Evolutionary conservation across 208 protist species (phyloP), one percentile per base, ranked within the genome.

Genomic region (Porcisia hertigi): DNA sequence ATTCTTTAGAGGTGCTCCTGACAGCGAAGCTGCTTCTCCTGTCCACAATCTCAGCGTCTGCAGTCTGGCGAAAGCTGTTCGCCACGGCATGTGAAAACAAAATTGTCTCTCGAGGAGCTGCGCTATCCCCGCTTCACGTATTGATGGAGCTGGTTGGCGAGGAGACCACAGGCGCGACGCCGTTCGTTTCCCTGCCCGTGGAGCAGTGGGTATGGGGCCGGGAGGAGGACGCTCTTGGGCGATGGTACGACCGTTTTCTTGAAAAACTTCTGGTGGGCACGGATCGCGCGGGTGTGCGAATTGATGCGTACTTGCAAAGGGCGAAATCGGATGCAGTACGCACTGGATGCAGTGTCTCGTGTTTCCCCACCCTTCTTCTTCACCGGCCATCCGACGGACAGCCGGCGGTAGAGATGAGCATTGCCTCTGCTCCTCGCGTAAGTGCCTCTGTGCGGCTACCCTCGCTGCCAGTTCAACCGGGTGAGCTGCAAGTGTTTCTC

Each of bases 241-340:
- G 72, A 65, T 93, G 89, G 89, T 91, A 89, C 54, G 89, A 93
- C 57, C 62, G 47, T 12, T 65, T 71, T 64, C 54, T 93, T 7
- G 72, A 76, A 59, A 60, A 34, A 39, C 45, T 90, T 3, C 57
- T 75, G 8, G 43, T 59, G 14, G 69, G 70, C 45, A 52, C 72
- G 7, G 65, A 75, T 9, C 36, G 25, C 39, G 53, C 41, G 7
- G 69, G 73, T 25, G n/a, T 76, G 6, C 36, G 41, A 30, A 64
- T 86, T 9, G 77, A 86, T 25, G 69, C 73, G n/a, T 80, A 79
- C 58, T 36, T 92, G 60, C 41, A 73, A n/a, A 25, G 0, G 16
- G 58, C 76, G 0, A 78, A 84, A 41, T 49, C 65, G 36, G 52
- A 36, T 36, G 71, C 65, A 12, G 41, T 66, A 11, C 49, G 67